Evolutionary conservation across 768 basidiomycete species (phyloP).

Genomic region (Tricholoma furcatifolium): DNA sequence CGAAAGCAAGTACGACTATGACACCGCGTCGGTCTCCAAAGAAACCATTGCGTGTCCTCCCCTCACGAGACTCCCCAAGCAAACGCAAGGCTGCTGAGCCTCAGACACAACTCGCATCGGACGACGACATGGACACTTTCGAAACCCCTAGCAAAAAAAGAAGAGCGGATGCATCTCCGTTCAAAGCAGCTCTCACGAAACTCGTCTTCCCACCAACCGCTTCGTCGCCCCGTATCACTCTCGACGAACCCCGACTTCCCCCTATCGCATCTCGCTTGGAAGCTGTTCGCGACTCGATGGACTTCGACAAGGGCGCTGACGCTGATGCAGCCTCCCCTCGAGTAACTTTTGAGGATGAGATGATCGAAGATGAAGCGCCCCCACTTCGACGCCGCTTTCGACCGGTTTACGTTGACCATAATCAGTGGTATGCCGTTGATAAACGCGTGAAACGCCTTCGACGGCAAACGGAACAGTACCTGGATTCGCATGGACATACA

Average conservation of each 20-base stretch:
- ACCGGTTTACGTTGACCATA: constrained; percentile 48
- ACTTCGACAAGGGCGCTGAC: constrained; percentile 9
- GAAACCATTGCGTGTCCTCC: constrained; percentile 28
- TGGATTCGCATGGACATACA: constrained; percentile 12
- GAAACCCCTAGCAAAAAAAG: constrained; percentile 44
- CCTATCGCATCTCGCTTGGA: neutral
- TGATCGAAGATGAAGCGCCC: constrained; percentile 19
- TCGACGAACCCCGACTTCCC: neutral
- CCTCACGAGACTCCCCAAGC: constrained; percentile 35
- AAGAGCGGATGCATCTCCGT: constrained; percentile 25
- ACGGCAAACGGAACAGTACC: constrained; percentile 25
- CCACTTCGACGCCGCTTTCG: constrained; percentile 37
- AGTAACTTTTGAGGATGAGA: constrained; percentile 16
- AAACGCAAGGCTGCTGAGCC: constrained; percentile 30
- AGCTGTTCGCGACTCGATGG: constrained; percentile 7
- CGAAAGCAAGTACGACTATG: constrained; percentile 20
- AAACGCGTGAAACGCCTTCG: constrained; percentile 31
- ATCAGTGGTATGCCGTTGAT: constrained; percentile 46
- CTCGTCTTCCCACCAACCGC: constrained; percentile 8
- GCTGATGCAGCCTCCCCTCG: constrained; percentile 14
- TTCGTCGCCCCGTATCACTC: constrained; percentile 14
- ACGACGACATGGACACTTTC: constrained; percentile 27
- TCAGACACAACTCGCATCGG: constrained; percentile 15
- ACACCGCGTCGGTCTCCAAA: constrained; percentile 21
- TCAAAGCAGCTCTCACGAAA: constrained; percentile 1